Evolutionary conservation across 1,139 yeast genomes (phyloP).

Genomic region (Magnusiomyces ingens): DNA sequence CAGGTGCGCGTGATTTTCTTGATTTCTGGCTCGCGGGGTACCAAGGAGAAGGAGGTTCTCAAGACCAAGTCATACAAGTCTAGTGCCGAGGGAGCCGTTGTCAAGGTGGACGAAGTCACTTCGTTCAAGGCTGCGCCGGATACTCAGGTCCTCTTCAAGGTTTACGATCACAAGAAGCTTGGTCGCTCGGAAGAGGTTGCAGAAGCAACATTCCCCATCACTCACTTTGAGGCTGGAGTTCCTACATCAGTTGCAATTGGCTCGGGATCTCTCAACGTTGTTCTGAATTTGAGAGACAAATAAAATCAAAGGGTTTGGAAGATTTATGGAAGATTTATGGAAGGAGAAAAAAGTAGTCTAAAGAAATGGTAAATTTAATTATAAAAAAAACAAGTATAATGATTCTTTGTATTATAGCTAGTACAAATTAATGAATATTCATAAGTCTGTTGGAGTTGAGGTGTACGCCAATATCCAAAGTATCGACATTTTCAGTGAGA

Average conservation of each 20-base stretch:
- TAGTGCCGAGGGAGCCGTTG: slow-evolving; percentile 38
- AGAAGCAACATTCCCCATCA: slow-evolving; percentile 35
- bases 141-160: slow-evolving; percentile 50
- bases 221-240: slow-evolving; percentile 24
- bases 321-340: too few relatives aligned
- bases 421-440: slow-evolving; percentile 30
- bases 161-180: slow-evolving; percentile 64
- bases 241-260: slow-evolving; percentile 25
- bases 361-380: too few relatives aligned
- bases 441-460: slow-evolving; percentile 41
- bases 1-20: slow-evolving; percentile 29
- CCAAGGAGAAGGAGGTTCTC: slow-evolving; percentile 46
- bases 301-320: too few relatives aligned
- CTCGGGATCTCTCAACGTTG: slow-evolving; percentile 20
- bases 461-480: slow-evolving; percentile 45
- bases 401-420: background rate
- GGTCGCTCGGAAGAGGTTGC: slow-evolving; percentile 68
- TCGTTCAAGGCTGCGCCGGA: slow-evolving; percentile 57
- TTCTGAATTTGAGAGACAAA: too few relatives aligned
- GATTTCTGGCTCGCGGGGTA: slow-evolving; percentile 16
- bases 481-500: slow-evolving; percentile 48
- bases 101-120: slow-evolving; percentile 58
- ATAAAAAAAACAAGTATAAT: too few relatives aligned
- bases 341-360: too few relatives aligned
- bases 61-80: slow-evolving; percentile 57